Base-by-base conservation (phyloP, 495 filamentous ascomycete species). In the Aspergillus kassunensis region DNA sequence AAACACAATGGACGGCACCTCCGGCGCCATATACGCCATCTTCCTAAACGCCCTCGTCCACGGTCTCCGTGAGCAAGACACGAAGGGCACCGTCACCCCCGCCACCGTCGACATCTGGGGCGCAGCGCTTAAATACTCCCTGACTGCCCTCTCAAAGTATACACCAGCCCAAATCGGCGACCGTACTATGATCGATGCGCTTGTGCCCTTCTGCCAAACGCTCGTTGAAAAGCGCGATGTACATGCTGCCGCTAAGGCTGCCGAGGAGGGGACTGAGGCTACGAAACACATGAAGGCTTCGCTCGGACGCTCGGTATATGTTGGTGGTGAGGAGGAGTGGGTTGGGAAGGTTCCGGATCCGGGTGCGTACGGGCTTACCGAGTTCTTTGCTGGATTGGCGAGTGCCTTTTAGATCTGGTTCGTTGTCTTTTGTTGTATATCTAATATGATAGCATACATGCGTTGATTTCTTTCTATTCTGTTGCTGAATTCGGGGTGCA, bases 271-370 rank as follows among this genome's bases (percentile, higher is more conserved):
- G 0, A 89, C 91, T 4, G 86, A 91, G 44, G 79, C 77, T 2
- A 97, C 93, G 30, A 95, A 87, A 72, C 87, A 85, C 13, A 96
- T 98, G 93, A 83, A 82, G 65, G 88, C 93, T 29, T 91, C 83
- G 58, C 70, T 98, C 23, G 93, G 93, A 5, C 77, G 93, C 53
- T 84, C 87, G 6, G 92, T 97, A 12, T 98, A 98, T 71, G 85
- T 98, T 52, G 91, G 90, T 33, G 86, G 91, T n/a, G 78, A 86
- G 47, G 80, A 88, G 58, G 73, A 78, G 40, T 91, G 91, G 49
- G 72, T 86, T 31, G 74, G 74, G 15, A 80, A 89, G 58, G 82
- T 97, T 7, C 91, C 92, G 9, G 93, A 98, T 68, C 93, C 93
- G 2, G 93, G 93, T 6, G 93, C 93, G 20, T 87, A 81, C 77